phyloP scores from a whole-genome alignment of 2,329 filamentous ascomycete genomes.

The Sclerotinia borealis region DNA sequence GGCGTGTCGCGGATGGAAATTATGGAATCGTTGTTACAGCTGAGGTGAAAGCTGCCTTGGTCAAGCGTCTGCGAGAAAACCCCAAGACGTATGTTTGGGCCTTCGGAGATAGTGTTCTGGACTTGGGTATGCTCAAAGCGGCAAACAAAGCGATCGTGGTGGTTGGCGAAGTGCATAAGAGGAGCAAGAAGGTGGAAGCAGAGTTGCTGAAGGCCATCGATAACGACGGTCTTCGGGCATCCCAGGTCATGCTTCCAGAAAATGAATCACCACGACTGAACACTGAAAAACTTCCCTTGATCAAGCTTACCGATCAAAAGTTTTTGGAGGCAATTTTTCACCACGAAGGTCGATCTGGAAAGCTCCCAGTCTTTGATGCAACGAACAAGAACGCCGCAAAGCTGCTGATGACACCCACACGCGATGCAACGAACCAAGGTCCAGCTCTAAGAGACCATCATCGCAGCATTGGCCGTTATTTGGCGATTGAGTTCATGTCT shows the following conservation, averaged over 20 bases:
- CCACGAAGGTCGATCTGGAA: background rate
- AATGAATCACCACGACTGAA: conserved; percentile 39
- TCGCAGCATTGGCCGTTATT: conserved; percentile 43
- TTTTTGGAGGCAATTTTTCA: background rate
- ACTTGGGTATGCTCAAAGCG: conserved; percentile 49
- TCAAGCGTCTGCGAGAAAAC: conserved; percentile 35
- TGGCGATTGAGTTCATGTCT: conserved; percentile 44
- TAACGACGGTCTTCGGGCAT: conserved; percentile 35
- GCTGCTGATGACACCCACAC: conserved; percentile 48
- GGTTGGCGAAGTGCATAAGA: conserved; percentile 40
- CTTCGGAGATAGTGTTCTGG: conserved; percentile 55
- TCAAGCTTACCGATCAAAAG: conserved; percentile 17
- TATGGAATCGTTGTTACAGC: conserved; percentile 47
- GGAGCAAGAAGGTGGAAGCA: conserved; percentile 49
- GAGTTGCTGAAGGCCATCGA: conserved; percentile 40
- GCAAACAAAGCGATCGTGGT: conserved; percentile 52
- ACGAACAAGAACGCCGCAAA: conserved; percentile 40
- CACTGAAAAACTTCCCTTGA: conserved; percentile 36
- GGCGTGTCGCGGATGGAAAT: conserved; percentile 41
- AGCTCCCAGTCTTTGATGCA: conserved; percentile 34
- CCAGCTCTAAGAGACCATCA: conserved; percentile 45
- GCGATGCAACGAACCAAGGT: conserved; percentile 43
- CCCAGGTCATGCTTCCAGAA: conserved; percentile 43
- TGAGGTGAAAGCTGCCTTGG: conserved; percentile 43
- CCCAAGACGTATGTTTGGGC: conserved; percentile 42